Evolutionary conservation across 768 basidiomycete genomes (phyloP).

Genomic region (Chlorophyllum brunneum): DNA sequence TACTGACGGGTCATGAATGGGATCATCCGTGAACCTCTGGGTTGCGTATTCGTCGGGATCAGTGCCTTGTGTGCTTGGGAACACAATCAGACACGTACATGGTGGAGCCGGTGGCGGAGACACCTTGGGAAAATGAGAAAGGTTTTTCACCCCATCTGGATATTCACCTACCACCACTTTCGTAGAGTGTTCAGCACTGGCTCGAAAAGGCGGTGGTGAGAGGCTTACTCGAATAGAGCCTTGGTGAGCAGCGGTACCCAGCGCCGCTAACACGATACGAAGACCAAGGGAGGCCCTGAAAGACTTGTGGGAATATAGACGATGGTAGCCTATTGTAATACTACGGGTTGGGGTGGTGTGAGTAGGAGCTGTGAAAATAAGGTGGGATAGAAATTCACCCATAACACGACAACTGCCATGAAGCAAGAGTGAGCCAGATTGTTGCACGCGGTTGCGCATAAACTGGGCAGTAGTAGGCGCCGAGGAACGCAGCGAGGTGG

Average conservation of each 20-base stretch:
- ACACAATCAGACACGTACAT: conserved; percentile 38
- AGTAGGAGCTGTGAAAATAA: conserved; percentile 1
- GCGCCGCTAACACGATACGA: conserved; percentile 52
- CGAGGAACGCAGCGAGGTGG: conserved; percentile 55
- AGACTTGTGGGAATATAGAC: conserved; percentile 73
- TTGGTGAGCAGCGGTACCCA: conserved; percentile 75
- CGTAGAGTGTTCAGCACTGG: not conserved
- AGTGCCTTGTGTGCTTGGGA: not conserved
- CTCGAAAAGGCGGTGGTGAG: not conserved
- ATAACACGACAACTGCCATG: conserved; percentile 71
- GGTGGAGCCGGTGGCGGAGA: conserved; percentile 71
- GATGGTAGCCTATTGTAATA: conserved; percentile 74
- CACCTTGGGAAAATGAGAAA: conserved; percentile 37
- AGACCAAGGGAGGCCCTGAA: conserved; percentile 57
- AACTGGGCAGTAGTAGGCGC: conserved; percentile 48
- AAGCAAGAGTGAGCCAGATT: conserved; percentile 46
- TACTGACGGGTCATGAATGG: conserved; percentile 60
- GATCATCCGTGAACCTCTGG: conserved; percentile 69
- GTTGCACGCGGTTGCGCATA: conserved; percentile 39
- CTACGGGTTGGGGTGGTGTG: conserved; percentile 27
- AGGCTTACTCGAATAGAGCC: conserved; percentile 67
- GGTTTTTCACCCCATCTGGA: not conserved
- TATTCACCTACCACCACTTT: conserved; percentile 49
- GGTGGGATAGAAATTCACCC: conserved; percentile 40
- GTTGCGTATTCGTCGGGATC: not conserved